These are phyloP conservation scores for Lactifluus piperatus DNA, from an alignment of 768 basidiomycete genomes.

Conservation along the genomic window DNA sequence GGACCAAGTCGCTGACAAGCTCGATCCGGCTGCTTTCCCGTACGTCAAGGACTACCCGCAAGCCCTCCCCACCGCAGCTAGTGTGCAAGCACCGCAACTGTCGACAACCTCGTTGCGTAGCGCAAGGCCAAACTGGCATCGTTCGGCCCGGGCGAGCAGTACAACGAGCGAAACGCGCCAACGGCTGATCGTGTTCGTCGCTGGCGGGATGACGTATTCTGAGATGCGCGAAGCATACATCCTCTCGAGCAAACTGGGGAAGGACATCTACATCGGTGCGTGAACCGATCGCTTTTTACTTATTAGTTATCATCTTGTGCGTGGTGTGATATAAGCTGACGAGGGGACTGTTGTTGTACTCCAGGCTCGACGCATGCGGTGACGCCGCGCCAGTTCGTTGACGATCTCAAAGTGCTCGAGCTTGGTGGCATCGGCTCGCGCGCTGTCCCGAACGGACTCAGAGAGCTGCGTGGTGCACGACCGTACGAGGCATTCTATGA, in stretches of 20 bases:
- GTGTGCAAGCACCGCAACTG: constrained; percentile 34
- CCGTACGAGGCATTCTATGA: constrained; percentile 74
- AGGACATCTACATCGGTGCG: constrained; percentile 88
- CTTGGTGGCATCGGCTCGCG: constrained; percentile 78
- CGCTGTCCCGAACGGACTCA: constrained; percentile 60
- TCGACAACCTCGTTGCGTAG: constrained; percentile 71
- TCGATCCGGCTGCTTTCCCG: constrained; percentile 78
- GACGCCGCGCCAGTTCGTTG: constrained; percentile 77
- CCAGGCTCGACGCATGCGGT: constrained; percentile 84
- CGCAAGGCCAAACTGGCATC: constrained; percentile 85
- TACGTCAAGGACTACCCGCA: constrained; percentile 79
- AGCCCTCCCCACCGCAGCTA: constrained; percentile 37
- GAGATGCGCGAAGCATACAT: constrained; percentile 87
- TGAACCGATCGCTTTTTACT: not conserved
- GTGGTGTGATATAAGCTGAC: not conserved
- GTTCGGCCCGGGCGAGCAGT: constrained; percentile 47
- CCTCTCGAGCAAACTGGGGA: constrained; percentile 62
- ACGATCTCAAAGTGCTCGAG: constrained; percentile 82
- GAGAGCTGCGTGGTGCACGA: constrained; percentile 38
- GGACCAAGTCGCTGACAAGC: constrained; percentile 75
- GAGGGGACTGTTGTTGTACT: not conserved
- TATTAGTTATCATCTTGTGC: not conserved
- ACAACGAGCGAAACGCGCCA: constrained; percentile 46
- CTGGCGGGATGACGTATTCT: constrained; percentile 93
- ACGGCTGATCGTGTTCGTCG: constrained; percentile 81